Conservation (phyloP, 306 rosid genomes). For the Dicorynia guianensis region DNA sequence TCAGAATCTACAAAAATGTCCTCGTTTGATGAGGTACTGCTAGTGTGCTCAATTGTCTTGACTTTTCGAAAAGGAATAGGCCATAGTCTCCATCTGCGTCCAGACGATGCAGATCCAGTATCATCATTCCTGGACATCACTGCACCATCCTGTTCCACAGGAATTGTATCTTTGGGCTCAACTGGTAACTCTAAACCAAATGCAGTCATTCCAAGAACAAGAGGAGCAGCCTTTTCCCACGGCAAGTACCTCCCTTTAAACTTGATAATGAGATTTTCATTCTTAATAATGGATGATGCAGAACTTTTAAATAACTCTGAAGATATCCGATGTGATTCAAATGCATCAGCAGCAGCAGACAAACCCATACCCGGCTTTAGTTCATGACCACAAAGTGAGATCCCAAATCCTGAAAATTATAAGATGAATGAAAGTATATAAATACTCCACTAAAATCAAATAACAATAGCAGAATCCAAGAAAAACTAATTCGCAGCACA, state of each 20-base stretch:
- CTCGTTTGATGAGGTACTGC: slow-evolving; percentile 68
- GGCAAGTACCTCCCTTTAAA: slow-evolving; percentile 69
- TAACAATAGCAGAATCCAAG: slow-evolving; percentile 34
- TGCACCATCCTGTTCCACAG: slow-evolving; percentile 69
- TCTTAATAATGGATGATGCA: slow-evolving; percentile 66
- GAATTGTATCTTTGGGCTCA: slow-evolving; percentile 73
- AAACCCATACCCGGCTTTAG: slow-evolving; percentile 78
- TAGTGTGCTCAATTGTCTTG: slow-evolving; percentile 79
- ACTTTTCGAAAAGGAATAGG: slow-evolving; percentile 87
- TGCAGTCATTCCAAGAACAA: slow-evolving; percentile 77
- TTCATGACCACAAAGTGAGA: slow-evolving; percentile 88
- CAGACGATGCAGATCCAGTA: slow-evolving; percentile 59
- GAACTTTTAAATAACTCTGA: slow-evolving; percentile 66
- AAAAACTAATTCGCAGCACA: slow-evolving; percentile 35
- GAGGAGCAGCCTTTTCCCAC: slow-evolving; percentile 93
- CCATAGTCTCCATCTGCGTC: slow-evolving; percentile 97
- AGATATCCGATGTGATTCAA: slow-evolving; percentile 68
- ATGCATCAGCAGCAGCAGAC: slow-evolving; percentile 76
- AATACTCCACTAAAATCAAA: slow-evolving; percentile 30
- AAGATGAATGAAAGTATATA: slow-evolving; percentile 36
- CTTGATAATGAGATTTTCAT: slow-evolving; percentile 74
- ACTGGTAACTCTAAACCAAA: slow-evolving; percentile 75
- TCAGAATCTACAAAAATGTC: slow-evolving; percentile 94
- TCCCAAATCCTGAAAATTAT: slow-evolving; percentile 72
- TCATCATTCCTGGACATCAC: slow-evolving; percentile 57